These are phyloP conservation scores for Zymoseptoria ardabiliae DNA, from an alignment of 2,329 filamentous ascomycete genomes.

Conservation along the genomic window DNA sequence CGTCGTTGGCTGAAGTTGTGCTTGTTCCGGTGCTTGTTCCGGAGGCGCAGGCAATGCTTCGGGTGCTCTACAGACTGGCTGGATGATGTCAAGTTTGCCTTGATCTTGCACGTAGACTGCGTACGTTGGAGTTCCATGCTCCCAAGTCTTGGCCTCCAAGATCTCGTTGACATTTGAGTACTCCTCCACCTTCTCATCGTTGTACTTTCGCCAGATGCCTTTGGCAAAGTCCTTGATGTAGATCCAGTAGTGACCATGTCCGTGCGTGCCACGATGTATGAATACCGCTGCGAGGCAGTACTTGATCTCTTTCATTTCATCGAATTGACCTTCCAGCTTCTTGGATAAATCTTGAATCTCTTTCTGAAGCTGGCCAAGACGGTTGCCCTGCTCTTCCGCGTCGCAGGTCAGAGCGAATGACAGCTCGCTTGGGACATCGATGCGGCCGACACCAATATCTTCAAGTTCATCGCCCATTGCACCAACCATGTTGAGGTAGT, in stretches of 20 bases:
- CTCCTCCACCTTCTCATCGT: constrained; percentile 74
- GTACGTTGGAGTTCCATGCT: constrained; percentile 71
- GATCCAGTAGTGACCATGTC: constrained; percentile 85
- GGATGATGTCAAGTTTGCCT: constrained; percentile 51
- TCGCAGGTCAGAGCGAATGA: constrained; percentile 39
- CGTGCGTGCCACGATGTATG: constrained; percentile 65
- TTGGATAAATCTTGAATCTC: constrained; percentile 42
- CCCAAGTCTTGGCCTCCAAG: constrained; percentile 54
- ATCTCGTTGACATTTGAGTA: constrained; percentile 52
- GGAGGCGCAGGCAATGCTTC: constrained; percentile 8
- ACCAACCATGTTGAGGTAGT: constrained; percentile 39
- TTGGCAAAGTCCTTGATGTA: constrained; percentile 87
- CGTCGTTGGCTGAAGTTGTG: neutral
- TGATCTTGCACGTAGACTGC: constrained; percentile 73
- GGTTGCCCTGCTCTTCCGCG: constrained; percentile 37
- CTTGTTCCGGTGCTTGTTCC: constrained; percentile 2
- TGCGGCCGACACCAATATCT: constrained; percentile 23
- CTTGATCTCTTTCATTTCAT: constrained; percentile 54
- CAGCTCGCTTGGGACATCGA: constrained; percentile 38
- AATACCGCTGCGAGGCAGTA: constrained; percentile 90
- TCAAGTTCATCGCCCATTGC: constrained; percentile 32
- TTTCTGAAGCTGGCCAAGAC: constrained; percentile 35
- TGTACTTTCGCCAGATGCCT: constrained; percentile 84
- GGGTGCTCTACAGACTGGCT: constrained; percentile 33
- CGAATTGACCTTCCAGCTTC: constrained; percentile 53